phyloP scores from a whole-genome alignment of 768 basidiomycete species.

The Tricholomella constricta region DNA sequence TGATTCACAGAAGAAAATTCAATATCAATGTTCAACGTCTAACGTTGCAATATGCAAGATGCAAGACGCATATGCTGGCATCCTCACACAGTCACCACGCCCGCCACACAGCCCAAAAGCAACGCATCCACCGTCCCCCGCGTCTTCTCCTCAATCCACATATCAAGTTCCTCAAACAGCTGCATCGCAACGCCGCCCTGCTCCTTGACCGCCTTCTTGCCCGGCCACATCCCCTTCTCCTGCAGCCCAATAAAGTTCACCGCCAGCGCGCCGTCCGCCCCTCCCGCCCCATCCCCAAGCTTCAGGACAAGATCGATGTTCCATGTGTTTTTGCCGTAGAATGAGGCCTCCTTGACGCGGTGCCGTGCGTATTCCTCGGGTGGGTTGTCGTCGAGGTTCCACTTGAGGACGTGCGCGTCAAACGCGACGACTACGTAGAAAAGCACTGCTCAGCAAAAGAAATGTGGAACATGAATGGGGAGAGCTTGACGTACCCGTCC shows the following conservation, averaged over 20 bases:
- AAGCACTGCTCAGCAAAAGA: too few relatives aligned
- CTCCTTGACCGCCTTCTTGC: constrained; percentile 53
- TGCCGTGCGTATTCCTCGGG: constrained; percentile 77
- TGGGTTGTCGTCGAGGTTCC: constrained; percentile 82
- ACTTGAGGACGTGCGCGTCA: constrained; percentile 84
- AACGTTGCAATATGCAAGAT: too few relatives aligned
- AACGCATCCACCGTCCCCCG: constrained; percentile 67
- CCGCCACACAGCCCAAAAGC: constrained; percentile 72
- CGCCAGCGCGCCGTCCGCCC: constrained; percentile 37
- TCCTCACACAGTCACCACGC: constrained; percentile 48
- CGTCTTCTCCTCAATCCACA: constrained; percentile 68
- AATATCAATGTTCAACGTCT: too few relatives aligned
- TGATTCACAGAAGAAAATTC: too few relatives aligned
- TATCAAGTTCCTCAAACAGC: constrained; percentile 74
- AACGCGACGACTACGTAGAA: constrained; percentile 72
- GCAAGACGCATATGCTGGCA: too few relatives aligned
- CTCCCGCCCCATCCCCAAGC: constrained; percentile 32
- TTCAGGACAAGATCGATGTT: constrained; percentile 71
- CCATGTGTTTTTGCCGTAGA: constrained; percentile 77
- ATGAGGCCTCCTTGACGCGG: constrained; percentile 90
- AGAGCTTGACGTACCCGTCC: constrained; percentile 51
- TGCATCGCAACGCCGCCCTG: constrained; percentile 61
- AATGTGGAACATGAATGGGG: too few relatives aligned
- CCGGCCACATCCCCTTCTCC: constrained; percentile 86
- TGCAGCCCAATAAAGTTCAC: constrained; percentile 84